Evolutionary conservation across 1,284 basidiomycete genomes (phyloP), one percentile per base, ranked within the genome.

Genomic region (Lentinula novae-zelandiae): DNA sequence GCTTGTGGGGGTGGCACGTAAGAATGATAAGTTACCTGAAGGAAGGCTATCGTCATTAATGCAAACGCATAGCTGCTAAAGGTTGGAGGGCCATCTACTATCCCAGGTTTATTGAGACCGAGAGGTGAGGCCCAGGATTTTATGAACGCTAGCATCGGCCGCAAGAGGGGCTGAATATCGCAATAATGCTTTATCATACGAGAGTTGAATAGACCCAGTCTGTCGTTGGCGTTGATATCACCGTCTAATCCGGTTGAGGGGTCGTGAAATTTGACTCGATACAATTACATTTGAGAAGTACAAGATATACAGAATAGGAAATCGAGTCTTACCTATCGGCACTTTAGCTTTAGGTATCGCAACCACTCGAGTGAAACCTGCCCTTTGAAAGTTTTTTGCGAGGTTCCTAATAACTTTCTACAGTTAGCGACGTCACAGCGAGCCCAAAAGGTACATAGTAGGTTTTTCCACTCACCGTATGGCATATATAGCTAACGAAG

Each of bases 51-150:
- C 0, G 79, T 80, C 84, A 87, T 86, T 65, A 86, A 63, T 5
- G 76, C 72, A n/a, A 85, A 68, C 2, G 83, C 74, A 69, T 86
- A 86, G 63, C 84, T 86, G 65, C 80, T 85, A 65, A 85, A 85
- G 2, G 78, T 77, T 1, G 66, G 56, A 0, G 67, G 63, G 9
- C 67, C 68, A 3, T 62, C 60, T 0, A 3, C 60, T 61, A 34
- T 53, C n/a, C 71, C 67, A 1, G 84, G 77, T n/a, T 69, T 68
- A 65, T 86, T 86, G 58, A 85, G 67, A 0, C 75, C 78, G 2
- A 75, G 70, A 9, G 76, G 74, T 59, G 78, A 79, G 3, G 84
- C 82, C 85, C 85, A 87, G 13, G 65, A 60, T 69, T 87, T 87
- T 65, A 86, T 74, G 33, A 70, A 67, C 44, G 68, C 65, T 1